Conservation (phyloP, 2,329 filamentous ascomycete genomes). For the Fusarium multiceps region DNA sequence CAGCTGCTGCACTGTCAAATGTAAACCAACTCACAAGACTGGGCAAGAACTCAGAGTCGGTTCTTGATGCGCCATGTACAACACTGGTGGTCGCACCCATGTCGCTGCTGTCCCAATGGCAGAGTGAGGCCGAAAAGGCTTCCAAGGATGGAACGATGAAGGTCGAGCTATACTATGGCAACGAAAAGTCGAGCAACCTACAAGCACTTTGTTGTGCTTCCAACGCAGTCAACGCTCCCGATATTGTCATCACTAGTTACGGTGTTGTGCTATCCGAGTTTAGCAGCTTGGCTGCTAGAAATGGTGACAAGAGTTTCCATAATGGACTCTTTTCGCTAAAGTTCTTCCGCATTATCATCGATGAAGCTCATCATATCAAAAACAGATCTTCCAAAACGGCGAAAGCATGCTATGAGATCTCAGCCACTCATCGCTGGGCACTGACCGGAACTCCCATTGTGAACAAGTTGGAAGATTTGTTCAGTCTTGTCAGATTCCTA, state of each 20-base stretch:
- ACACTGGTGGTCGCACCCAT: slow-evolving; percentile 97
- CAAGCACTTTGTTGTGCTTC: slow-evolving; percentile 80
- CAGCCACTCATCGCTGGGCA: slow-evolving; percentile 88
- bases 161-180: slow-evolving; percentile 90
- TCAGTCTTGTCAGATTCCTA: slow-evolving; percentile 91
- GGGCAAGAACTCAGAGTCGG: slow-evolving; percentile 64
- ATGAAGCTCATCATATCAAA: slow-evolving; percentile 96
- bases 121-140: slow-evolving; percentile 92
- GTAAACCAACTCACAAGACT: slow-evolving; percentile 73
- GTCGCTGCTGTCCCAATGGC: slow-evolving; percentile 96
- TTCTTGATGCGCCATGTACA: slow-evolving; percentile 82
- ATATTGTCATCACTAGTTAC: slow-evolving; percentile 95
- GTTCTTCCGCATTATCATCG: slow-evolving; percentile 94
- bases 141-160: slow-evolving; percentile 86
- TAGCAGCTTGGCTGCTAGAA: slow-evolving; percentile 71
- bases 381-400: slow-evolving; percentile 91
- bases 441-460: slow-evolving; percentile 97
- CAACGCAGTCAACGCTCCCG: slow-evolving; percentile 81
- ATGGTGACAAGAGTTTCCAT: slow-evolving; percentile 72
- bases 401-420: slow-evolving; percentile 91
- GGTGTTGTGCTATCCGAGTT: slow-evolving; percentile 92
- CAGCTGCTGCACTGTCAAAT: slow-evolving; percentile 50
- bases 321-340: slow-evolving; percentile 88
- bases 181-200: slow-evolving; percentile 82
- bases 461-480: slow-evolving; percentile 93